Percentiles rank a stretch among this genome's conserved stretches.
Conservation (phyloP, 139 green algal species). For the Chlamydomonas sphaeroides region DNA sequence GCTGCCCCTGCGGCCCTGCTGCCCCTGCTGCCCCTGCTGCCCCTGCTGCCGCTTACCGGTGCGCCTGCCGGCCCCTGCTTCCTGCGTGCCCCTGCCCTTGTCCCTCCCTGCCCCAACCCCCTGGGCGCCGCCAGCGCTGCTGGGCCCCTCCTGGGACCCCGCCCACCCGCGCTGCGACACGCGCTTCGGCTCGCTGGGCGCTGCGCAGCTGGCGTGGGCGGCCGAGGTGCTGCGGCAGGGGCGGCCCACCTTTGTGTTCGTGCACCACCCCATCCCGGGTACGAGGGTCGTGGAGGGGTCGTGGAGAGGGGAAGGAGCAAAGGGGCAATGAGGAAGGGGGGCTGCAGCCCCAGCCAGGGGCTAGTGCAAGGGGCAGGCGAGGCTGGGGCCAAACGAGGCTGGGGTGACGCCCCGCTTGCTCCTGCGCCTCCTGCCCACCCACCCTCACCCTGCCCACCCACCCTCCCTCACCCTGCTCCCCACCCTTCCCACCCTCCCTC, state of each 20-base stretch:
- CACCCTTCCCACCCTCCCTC: not conserved
- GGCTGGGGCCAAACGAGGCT: too few relatives aligned
- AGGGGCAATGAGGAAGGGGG: too few relatives aligned
- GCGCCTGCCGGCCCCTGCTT: too few relatives aligned
- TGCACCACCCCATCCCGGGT: slow-evolving; percentile 33
- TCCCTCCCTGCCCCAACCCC: not conserved
- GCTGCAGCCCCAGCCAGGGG: not conserved
- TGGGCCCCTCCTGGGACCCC: slow-evolving; percentile 40
- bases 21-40: too few relatives aligned
- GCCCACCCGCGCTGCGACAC: slow-evolving; percentile 35
- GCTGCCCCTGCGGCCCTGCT: too few relatives aligned
- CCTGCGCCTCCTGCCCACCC: too few relatives aligned
- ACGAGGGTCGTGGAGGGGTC: not conserved
- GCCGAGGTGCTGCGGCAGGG: not conserved
- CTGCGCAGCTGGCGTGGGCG: slow-evolving; percentile 16
- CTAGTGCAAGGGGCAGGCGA: not conserved
- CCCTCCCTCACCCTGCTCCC: not conserved
- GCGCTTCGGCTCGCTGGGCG: slow-evolving; percentile 1
- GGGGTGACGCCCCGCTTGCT: too few relatives aligned
- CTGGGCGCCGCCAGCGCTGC: not conserved
- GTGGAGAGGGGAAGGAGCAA: not conserved
- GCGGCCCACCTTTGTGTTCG: slow-evolving; percentile 22
- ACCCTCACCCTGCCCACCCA: not conserved
- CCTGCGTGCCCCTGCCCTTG: not conserved
- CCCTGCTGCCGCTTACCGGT: too few relatives aligned